Evolutionary conservation across 1,284 basidiomycete species (phyloP).

Genomic region (Papiliotrema flavescens): DNA sequence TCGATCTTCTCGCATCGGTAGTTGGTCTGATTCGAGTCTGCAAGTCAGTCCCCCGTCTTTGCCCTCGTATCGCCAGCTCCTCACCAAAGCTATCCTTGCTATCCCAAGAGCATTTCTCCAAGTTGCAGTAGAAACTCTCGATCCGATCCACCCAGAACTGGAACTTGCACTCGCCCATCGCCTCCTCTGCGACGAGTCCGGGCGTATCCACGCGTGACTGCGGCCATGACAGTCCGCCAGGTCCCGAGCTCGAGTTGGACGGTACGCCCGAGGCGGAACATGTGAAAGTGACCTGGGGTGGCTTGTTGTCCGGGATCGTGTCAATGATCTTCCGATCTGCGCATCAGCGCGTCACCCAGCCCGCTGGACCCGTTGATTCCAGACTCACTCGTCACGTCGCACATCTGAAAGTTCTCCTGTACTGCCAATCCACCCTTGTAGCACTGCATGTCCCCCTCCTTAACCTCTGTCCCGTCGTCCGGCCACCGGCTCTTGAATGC

Average conservation of each 20-base stretch:
- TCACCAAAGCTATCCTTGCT: conserved; percentile 29
- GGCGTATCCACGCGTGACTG: conserved; percentile 22
- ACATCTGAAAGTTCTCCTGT: conserved; percentile 92
- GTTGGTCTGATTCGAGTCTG: conserved; percentile 64
- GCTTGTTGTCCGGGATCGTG: conserved; percentile 73
- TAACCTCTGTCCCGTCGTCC: conserved; percentile 47
- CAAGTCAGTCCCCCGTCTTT: not conserved
- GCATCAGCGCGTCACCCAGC: not conserved
- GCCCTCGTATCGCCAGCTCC: not conserved
- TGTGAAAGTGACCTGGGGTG: conserved; percentile 92
- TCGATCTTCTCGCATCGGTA: conserved; percentile 79
- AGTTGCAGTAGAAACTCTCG: conserved; percentile 92
- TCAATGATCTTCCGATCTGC: conserved; percentile 82
- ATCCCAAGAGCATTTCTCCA: conserved; percentile 55
- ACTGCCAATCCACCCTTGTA: conserved; percentile 89
- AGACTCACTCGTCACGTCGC: conserved; percentile 86
- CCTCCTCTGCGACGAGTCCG: conserved; percentile 9
- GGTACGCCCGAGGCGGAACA: conserved; percentile 56
- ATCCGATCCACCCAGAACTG: conserved; percentile 95
- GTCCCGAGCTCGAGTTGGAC: conserved; percentile 10
- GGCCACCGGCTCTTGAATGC: conserved; percentile 62
- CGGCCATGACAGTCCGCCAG: conserved; percentile 1
- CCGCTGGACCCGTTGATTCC: too few relatives aligned
- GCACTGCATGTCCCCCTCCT: conserved; percentile 77
- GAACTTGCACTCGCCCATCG: conserved; percentile 68